Evolutionary conservation across 106 monocot species (phyloP).

Genomic region (Acorus gramineus): DNA sequence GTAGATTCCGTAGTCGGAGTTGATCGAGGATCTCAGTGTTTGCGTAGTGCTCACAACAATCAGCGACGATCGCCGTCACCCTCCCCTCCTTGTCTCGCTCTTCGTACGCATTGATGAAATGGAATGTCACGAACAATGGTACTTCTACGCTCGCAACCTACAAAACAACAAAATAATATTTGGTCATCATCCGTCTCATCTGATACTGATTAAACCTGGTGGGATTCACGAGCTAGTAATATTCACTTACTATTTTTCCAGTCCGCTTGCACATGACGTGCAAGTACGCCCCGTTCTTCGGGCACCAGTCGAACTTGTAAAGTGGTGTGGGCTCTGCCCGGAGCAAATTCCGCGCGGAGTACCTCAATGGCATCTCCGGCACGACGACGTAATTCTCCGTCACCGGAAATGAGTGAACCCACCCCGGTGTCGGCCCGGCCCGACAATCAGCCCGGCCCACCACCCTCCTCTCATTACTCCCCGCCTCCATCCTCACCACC

Average conservation of each 20-base stretch:
- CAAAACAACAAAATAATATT: background rate
- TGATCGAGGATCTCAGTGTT: constrained; percentile 74
- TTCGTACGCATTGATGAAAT: constrained; percentile 98
- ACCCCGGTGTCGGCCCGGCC: constrained; percentile 76
- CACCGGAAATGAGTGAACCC: constrained; percentile 96
- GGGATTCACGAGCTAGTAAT: background rate
- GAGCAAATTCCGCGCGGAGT: constrained; percentile 64
- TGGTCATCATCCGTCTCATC: too few species aligned
- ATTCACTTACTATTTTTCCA: constrained; percentile 54
- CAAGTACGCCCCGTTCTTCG: constrained; percentile 66
- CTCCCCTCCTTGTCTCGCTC: constrained; percentile 61
- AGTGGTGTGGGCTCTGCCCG: constrained; percentile 85
- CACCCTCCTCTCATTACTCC: constrained; percentile 72
- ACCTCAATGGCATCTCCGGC: constrained; percentile 93
- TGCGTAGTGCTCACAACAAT: constrained; percentile 89
- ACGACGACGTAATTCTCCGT: constrained; percentile 82
- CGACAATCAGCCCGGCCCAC: constrained; percentile 71
- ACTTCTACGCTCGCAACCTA: constrained; percentile 91
- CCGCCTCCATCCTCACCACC: constrained; percentile 73
- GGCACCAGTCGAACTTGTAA: constrained; percentile 92
- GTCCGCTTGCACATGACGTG: constrained; percentile 81
- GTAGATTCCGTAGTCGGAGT: constrained; percentile 61
- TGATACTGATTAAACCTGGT: too few species aligned
- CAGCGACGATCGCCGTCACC: constrained; percentile 63
- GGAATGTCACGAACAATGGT: constrained; percentile 79